A percentile compares a stretch with the other conserved stretches of the same genome.
These are phyloP conservation scores for Terana coerulea DNA, from an alignment of 768 basidiomycete species.

Conservation along the genomic window DNA sequence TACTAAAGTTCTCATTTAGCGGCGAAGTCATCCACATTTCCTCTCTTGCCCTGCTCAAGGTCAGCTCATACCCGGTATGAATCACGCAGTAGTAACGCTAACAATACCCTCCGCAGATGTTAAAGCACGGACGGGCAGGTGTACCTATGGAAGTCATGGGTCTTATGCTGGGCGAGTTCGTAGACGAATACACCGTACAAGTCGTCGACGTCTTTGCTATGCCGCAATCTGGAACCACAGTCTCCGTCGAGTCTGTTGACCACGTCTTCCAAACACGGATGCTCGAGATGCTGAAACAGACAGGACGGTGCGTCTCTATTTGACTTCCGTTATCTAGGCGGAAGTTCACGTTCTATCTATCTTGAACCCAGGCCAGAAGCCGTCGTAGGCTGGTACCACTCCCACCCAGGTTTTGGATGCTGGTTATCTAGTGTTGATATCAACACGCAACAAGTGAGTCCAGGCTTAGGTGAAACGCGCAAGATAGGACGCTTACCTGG, in stretches of 20 bases:
- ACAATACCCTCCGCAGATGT: slow-evolving; percentile 59
- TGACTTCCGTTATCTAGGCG: background rate
- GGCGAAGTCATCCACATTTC: slow-evolving; percentile 97
- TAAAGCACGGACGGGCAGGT: slow-evolving; percentile 97
- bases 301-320: slow-evolving; percentile 72
- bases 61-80: slow-evolving; percentile 30
- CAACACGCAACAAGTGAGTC: slow-evolving; percentile 90
- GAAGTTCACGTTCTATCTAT: background rate
- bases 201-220: slow-evolving; percentile 98
- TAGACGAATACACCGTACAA: slow-evolving; percentile 95
- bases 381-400: slow-evolving; percentile 99
- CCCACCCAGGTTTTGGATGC: slow-evolving; percentile 98
- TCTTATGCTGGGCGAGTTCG: slow-evolving; percentile 95
- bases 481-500: background rate
- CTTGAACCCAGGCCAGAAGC: slow-evolving; percentile 69
- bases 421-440: slow-evolving; percentile 99
- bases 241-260: slow-evolving; percentile 96
- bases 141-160: slow-evolving; percentile 99
- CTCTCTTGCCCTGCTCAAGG: slow-evolving; percentile 95
- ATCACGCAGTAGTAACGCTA: background rate
- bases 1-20: slow-evolving; percentile 33
- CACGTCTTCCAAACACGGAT: slow-evolving; percentile 98
- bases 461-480: background rate
- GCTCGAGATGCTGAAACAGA: slow-evolving; percentile 99
- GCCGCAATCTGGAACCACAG: slow-evolving; percentile 97